Evolutionary conservation across 192 early-diverging fungal genomes (phyloP), one percentile per base, ranked within the genome.

Genomic region (Pilobolus umbonatus): DNA sequence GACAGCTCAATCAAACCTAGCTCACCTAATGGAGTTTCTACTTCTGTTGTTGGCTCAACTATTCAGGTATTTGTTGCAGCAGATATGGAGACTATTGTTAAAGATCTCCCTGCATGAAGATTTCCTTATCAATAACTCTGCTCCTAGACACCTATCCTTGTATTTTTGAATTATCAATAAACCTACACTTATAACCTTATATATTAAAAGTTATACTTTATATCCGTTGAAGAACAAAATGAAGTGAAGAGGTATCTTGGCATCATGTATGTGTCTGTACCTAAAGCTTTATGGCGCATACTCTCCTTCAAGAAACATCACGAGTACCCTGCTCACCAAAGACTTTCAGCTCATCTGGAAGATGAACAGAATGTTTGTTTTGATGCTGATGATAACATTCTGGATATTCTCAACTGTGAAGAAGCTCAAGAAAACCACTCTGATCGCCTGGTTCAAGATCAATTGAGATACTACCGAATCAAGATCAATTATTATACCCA

Each of bases 231-330:
- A 32, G 48, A 31, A 3, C 39, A 57, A 19, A 12, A 57, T 47
- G 30, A 62, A 32, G 48, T 56, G 24, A 30, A 46, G 3, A 28
- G 15, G 8, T 49, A 57, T 25, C 30, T 56, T 5, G 25, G 62
- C 53, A 15, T 54, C 19, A 31, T 56, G 2, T 74, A 62, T 42
- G 55, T 68, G 0, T 62, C 65, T 21, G 55, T 61, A 12, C 43
- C 30, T 47, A 64, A 74, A 46, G 54, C 39, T 11, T 57, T 49
- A 12, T 75, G 61, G 53, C 44, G 65, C 40, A 58, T 75, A 14
- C 65, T 67, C 25, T 14, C 19, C 14, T 75, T 70, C 28, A 22
- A 29, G 1, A 35, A 68, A 26, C 68, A 75, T 34, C 26, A 46
- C 47, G 65, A 61, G 25, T 62, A 36, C 28, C 73, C 68, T 12